phyloP scores from a whole-genome alignment of 768 basidiomycete species.

The Psilocybe sp. region DNA sequence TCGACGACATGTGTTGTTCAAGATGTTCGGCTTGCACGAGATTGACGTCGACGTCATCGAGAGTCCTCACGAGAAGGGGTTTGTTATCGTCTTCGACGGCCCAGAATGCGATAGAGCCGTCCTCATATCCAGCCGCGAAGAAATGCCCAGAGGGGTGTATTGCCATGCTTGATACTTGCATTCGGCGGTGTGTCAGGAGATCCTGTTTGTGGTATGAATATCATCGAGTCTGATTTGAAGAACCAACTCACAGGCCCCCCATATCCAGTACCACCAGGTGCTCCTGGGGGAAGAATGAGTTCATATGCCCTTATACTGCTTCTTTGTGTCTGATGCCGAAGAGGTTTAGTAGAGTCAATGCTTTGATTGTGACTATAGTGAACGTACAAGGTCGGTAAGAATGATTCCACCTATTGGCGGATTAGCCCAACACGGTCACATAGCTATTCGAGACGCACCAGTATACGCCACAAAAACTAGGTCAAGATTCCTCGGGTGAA shows the following conservation, averaged over 20 bases:
- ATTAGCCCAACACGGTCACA: background rate
- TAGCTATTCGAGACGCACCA: conserved; percentile 37
- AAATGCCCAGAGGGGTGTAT: conserved; percentile 75
- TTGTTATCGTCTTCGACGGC: conserved; percentile 74
- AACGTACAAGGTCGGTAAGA: conserved; percentile 52
- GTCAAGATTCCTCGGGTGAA: conserved; percentile 74
- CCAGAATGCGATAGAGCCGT: conserved; percentile 85
- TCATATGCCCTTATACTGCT: conserved; percentile 63
- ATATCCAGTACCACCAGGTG: conserved; percentile 75
- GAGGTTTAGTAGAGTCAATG: background rate
- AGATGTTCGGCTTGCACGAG: conserved; percentile 46
- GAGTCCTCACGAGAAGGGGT: conserved; percentile 71
- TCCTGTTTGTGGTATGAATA: conserved; percentile 34
- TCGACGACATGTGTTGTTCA: conserved; percentile 35
- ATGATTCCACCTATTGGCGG: conserved; percentile 52
- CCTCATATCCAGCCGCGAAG: conserved; percentile 77
- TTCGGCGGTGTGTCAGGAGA: conserved; percentile 67
- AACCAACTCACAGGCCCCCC: conserved; percentile 41
- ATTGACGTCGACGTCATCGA: conserved; percentile 54
- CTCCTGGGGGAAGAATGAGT: conserved; percentile 71
- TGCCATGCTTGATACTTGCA: conserved; percentile 66
- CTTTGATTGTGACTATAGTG: background rate
- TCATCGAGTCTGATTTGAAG: background rate
- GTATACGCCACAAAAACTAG: conserved; percentile 72
- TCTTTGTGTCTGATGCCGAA: conserved; percentile 37